These are phyloP conservation scores for Vachellia pachyceras DNA, from an alignment of 306 rosid species.

Conservation along the genomic window DNA sequence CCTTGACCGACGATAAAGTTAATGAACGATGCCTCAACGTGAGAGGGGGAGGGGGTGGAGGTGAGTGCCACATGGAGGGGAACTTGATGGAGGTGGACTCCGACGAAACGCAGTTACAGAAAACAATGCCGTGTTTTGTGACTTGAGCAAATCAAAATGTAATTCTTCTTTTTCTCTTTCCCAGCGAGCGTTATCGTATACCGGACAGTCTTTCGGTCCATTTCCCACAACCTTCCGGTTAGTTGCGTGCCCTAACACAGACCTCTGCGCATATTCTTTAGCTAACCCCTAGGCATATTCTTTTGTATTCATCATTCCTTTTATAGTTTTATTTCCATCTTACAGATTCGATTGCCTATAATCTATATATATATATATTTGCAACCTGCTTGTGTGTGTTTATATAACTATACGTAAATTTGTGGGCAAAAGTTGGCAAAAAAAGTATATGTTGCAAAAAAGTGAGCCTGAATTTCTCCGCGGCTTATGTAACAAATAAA, in stretches of 20 bases:
- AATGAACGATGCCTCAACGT: constrained; percentile 25
- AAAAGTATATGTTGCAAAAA: too few relatives aligned
- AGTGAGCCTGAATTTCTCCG: too few relatives aligned
- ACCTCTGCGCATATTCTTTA: not conserved
- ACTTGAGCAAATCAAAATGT: not conserved
- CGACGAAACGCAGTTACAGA: constrained; percentile 9
- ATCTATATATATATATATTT: too few relatives aligned
- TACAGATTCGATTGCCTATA: too few relatives aligned
- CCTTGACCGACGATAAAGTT: constrained; percentile 31
- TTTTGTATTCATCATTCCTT: constrained; percentile 16
- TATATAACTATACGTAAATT: too few relatives aligned
- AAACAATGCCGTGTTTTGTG: constrained; percentile 5
- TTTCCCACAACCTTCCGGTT: not conserved
- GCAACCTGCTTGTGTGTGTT: too few relatives aligned
- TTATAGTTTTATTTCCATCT: too few relatives aligned
- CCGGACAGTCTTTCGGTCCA: not conserved
- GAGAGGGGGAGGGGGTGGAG: too few relatives aligned
- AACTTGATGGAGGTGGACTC: not conserved
- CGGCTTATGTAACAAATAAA: too few relatives aligned
- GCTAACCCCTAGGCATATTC: constrained; percentile 39
- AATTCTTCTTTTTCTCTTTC: too few relatives aligned
- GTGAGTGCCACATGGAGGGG: not conserved
- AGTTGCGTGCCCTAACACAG: constrained; percentile 29
- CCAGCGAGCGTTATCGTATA: not conserved
- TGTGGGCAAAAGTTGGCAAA: too few relatives aligned